Evolutionary conservation across 1,284 basidiomycete genomes (phyloP).

Genomic region (Apiotrichum gracile): DNA sequence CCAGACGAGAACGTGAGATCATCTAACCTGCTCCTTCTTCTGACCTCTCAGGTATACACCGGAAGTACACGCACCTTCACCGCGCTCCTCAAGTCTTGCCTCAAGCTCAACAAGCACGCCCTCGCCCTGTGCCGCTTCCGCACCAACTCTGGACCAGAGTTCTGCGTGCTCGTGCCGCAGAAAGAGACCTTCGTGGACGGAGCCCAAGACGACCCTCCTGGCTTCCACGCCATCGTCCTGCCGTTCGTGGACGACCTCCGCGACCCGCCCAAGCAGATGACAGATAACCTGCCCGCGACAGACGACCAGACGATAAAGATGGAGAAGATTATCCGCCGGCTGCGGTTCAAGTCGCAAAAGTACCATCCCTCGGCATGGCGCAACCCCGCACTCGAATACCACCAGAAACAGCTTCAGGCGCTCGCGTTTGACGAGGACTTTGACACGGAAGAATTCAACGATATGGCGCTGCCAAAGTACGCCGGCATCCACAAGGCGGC

Average conservation of each 20-base stretch:
- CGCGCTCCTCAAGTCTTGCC: constrained; percentile 76
- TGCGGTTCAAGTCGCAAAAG: constrained; percentile 67
- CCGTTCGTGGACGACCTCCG: constrained; percentile 95
- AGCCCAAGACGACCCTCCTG: constrained; percentile 71
- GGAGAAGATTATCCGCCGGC: constrained; percentile 67
- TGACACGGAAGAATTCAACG: constrained; percentile 66
- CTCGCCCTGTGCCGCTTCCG: constrained; percentile 68
- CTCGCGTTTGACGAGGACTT: constrained; percentile 84
- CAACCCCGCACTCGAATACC: constrained; percentile 78
- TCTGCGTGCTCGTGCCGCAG: constrained; percentile 84
- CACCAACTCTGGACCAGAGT: constrained; percentile 66
- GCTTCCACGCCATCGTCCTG: constrained; percentile 84
- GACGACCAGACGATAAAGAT: constrained; percentile 65
- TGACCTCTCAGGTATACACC: constrained; percentile 51
- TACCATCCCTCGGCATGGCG: constrained; percentile 87
- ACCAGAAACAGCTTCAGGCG: constrained; percentile 84
- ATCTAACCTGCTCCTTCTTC: constrained; percentile 43
- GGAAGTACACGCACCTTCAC: constrained; percentile 89
- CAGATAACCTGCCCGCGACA: constrained; percentile 55
- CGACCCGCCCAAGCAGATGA: constrained; percentile 54
- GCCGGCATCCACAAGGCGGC: constrained; percentile 77
- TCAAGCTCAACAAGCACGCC: constrained; percentile 74
- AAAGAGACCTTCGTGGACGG: constrained; percentile 69
- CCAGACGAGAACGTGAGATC: constrained; percentile 74
- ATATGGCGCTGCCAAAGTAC: constrained; percentile 71